A percentile compares a stretch with the other conserved stretches of the same genome.
Evolutionary conservation across 192 early-diverging fungal genomes (phyloP).

Genomic region (Coemansia sp.): DNA sequence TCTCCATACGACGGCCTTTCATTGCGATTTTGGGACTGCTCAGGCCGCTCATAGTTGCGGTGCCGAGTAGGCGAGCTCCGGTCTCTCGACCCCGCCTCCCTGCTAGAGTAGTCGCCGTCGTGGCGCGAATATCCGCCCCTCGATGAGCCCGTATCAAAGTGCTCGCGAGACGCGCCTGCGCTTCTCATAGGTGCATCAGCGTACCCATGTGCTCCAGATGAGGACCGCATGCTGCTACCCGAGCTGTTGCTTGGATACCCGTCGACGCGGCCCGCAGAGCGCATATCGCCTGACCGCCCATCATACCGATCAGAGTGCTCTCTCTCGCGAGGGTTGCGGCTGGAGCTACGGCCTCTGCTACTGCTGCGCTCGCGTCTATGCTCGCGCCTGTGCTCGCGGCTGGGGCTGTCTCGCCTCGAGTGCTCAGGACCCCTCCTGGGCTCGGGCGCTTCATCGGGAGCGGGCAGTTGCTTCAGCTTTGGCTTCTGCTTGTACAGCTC

Average conservation of each 20-base stretch:
- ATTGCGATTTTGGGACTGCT: background rate
- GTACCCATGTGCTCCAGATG: slow-evolving; percentile 9
- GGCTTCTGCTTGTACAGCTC: slow-evolving; percentile 12
- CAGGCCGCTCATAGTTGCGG: background rate
- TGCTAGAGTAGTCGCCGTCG: background rate
- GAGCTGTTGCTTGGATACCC: slow-evolving; percentile 10
- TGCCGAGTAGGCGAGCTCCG: no score
- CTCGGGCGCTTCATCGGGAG: no score
- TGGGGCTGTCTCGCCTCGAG: background rate
- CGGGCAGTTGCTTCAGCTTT: slow-evolving; percentile 5
- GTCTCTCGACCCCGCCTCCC: background rate
- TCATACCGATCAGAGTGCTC: background rate
- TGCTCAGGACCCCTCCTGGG: no score
- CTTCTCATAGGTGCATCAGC: slow-evolving; percentile 12
- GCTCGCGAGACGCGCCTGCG: slow-evolving; percentile 5
- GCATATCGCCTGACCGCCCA: slow-evolving; percentile 5
- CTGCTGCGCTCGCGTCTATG: slow-evolving; percentile 7
- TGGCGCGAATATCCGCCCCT: background rate
- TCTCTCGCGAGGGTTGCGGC: slow-evolving; percentile 10
- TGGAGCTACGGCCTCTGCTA: slow-evolving; percentile 18
- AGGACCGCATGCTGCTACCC: slow-evolving; percentile 12
- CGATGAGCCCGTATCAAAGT: background rate
- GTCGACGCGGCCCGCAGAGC: slow-evolving; percentile 8
- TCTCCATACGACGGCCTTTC: slow-evolving; percentile 5
- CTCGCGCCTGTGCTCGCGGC: background rate